Conservation (phyloP, 345 rosid species). For the Linum trigynum region DNA sequence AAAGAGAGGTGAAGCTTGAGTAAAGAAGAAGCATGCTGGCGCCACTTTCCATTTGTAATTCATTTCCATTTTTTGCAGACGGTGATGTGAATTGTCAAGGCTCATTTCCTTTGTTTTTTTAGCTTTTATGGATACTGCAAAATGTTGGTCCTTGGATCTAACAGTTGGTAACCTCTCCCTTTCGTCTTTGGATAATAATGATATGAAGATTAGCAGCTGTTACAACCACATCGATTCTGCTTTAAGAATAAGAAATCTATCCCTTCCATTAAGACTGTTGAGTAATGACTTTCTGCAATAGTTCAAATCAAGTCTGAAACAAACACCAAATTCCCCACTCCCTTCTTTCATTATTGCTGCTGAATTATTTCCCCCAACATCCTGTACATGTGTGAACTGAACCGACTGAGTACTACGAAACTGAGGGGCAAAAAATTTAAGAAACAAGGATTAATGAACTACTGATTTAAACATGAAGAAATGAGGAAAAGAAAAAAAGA, state of each 20-base stretch:
- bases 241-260: no score
- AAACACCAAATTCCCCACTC: not conserved
- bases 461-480: not conserved
- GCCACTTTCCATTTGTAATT: not conserved
- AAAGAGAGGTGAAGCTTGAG: slow-evolving; percentile 60
- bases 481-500: no score
- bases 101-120: no score
- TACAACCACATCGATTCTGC: not conserved
- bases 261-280: no score
- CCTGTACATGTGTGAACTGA: not conserved
- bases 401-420: not conserved
- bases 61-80: not conserved
- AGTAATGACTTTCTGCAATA: not conserved
- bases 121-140: not conserved
- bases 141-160: not conserved
- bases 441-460: not conserved
- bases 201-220: not conserved
- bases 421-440: no score
- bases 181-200: not conserved
- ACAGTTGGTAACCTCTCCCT: not conserved
- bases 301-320: not conserved
- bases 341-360: not conserved
- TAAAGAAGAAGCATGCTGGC: slow-evolving; percentile 13
- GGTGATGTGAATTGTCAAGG: not conserved
- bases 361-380: not conserved